phyloP scores from a whole-genome alignment of 2,329 filamentous ascomycete species.

The Aspergillus transmontanensis region DNA sequence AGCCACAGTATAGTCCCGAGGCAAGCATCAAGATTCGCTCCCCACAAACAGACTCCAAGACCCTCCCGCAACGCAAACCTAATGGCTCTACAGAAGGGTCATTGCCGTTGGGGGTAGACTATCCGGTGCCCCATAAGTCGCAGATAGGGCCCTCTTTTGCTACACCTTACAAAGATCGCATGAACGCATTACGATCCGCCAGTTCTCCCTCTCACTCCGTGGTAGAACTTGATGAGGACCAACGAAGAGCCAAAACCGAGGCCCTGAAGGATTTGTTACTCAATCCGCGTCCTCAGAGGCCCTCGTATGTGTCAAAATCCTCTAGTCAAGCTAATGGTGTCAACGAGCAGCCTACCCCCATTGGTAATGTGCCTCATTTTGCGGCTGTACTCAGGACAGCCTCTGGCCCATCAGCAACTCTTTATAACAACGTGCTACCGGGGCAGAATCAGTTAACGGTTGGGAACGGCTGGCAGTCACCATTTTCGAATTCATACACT shows the following conservation, averaged over 20 bases:
- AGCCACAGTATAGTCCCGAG: conserved; percentile 51
- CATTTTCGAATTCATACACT: conserved; percentile 25
- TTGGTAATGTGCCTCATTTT: conserved; percentile 31
- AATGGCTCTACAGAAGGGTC: conserved; percentile 57
- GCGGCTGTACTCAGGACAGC: conserved; percentile 34
- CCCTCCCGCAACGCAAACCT: conserved; percentile 45
- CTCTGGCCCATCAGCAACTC: conserved; percentile 37
- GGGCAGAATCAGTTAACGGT: conserved; percentile 20
- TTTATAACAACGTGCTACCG: conserved; percentile 20
- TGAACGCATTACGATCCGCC: conserved; percentile 45
- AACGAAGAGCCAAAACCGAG: conserved; percentile 47
- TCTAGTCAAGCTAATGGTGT: conserved; percentile 22
- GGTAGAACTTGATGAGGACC: conserved; percentile 37
- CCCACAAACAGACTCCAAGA: conserved; percentile 46
- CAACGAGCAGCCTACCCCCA: conserved; percentile 20
- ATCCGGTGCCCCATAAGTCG: conserved; percentile 53
- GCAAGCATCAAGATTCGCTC: conserved; percentile 51
- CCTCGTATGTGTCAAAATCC: conserved; percentile 34
- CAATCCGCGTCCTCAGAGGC: conserved; percentile 43
- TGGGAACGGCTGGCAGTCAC: conserved; percentile 24
- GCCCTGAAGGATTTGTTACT: conserved; percentile 50
- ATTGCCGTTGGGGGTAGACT: conserved; percentile 70
- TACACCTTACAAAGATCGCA: conserved; percentile 54
- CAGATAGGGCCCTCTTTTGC: conserved; percentile 69
- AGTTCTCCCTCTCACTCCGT: conserved; percentile 35